Percentiles rank a stretch among this genome's conserved stretches.
Conservation (phyloP, 257 asterid genomes). For the Nicotiana knightiana region DNA sequence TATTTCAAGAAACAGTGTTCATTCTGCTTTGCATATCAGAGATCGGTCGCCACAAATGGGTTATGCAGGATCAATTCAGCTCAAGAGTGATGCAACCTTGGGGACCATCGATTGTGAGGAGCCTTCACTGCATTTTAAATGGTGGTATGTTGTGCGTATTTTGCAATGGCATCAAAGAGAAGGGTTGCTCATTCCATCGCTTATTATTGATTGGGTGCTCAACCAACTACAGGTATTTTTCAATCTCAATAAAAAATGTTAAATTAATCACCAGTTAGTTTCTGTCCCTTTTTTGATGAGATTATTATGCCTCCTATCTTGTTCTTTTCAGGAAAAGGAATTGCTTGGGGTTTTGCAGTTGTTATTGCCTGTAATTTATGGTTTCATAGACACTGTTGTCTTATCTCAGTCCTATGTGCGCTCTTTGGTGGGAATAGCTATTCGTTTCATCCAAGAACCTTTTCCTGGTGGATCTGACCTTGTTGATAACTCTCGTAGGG, state of each 20-base stretch:
- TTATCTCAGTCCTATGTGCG: slow-evolving; percentile 91
- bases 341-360: slow-evolving; percentile 78
- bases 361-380: slow-evolving; percentile 87
- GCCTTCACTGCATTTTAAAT: slow-evolving; percentile 81
- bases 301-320: slow-evolving; percentile 14
- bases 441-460: slow-evolving; percentile 80
- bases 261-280: background rate
- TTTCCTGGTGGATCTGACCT: slow-evolving; percentile 99
- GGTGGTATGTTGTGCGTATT: slow-evolving; percentile 98
- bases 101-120: slow-evolving; percentile 53
- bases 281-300: background rate
- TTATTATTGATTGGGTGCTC: slow-evolving; percentile 94
- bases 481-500: slow-evolving; percentile 87
- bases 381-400: slow-evolving; percentile 81
- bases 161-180: slow-evolving; percentile 95
- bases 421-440: slow-evolving; percentile 60
- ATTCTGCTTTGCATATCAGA: slow-evolving; percentile 47
- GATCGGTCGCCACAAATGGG: slow-evolving; percentile 67
- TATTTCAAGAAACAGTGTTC: slow-evolving; percentile 55
- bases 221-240: slow-evolving; percentile 83
- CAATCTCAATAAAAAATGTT: background rate
- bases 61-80: slow-evolving; percentile 59
- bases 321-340: slow-evolving; percentile 71
- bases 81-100: slow-evolving; percentile 44
- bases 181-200: slow-evolving; percentile 85